Percentiles rank a stretch among this genome's conserved stretches.
phyloP scores from a whole-genome alignment of 345 rosid genomes.

The Populus ilicifolia region DNA sequence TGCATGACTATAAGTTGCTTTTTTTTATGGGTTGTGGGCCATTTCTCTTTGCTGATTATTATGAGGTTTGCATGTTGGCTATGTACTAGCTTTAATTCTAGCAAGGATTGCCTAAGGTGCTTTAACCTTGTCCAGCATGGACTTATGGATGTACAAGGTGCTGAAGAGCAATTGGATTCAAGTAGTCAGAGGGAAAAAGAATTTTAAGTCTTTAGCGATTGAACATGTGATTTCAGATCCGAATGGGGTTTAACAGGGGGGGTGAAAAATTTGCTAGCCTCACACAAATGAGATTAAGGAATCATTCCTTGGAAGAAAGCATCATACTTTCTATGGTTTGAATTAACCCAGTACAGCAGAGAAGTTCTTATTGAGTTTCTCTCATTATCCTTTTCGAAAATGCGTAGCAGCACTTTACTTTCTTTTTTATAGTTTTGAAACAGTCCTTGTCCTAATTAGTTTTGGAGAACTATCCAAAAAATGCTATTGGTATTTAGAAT shows the following conservation, averaged over 20 bases:
- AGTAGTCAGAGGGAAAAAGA: neutral
- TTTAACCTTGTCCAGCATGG: neutral
- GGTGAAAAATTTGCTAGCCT: neutral
- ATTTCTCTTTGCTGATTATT: neutral
- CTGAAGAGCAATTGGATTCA: neutral
- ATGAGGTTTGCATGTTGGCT: neutral
- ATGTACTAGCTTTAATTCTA: neutral
- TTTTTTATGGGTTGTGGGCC: neutral
- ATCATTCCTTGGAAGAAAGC: neutral
- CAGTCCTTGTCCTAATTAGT: neutral
- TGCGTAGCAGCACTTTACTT: neutral
- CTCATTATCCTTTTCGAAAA: neutral
- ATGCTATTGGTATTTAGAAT: neutral
- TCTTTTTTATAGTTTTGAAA: neutral
- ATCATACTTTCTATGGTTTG: neutral
- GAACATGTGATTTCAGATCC: neutral
- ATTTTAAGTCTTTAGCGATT: neutral
- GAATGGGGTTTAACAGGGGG: neutral
- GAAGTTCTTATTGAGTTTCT: neutral
- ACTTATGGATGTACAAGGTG: neutral
- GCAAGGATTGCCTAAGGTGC: neutral
- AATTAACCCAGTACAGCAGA: neutral
- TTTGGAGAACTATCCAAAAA: neutral
- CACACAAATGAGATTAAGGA: neutral
- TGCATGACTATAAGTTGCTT: neutral